phyloP scores from a whole-genome alignment of 208 protist genomes.

The Acanthamoeba healyi region DNA sequence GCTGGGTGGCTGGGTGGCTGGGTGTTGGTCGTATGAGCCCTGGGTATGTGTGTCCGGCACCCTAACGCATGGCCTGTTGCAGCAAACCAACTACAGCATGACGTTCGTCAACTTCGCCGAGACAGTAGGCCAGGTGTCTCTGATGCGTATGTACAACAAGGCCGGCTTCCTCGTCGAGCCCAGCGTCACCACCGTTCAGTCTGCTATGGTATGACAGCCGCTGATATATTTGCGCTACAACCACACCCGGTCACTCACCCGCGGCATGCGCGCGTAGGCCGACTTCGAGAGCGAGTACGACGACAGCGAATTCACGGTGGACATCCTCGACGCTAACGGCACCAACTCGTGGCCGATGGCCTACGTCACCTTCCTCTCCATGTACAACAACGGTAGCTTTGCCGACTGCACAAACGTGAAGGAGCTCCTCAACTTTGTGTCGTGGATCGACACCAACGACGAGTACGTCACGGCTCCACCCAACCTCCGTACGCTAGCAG shows the following conservation, averaged over 20 bases:
- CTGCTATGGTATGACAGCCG: too few species aligned
- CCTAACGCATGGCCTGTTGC: too few species aligned
- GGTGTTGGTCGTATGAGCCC: too few species aligned
- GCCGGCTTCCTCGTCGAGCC: neutral
- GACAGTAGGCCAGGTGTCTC: neutral
- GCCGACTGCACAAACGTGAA: slow-evolving; percentile 14
- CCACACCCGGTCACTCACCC: too few species aligned
- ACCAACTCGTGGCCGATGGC: neutral
- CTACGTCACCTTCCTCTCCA: slow-evolving; percentile 21
- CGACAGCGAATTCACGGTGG: neutral
- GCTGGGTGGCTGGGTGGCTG: too few species aligned
- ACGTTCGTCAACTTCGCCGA: slow-evolving; percentile 20
- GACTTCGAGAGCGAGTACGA: neutral
- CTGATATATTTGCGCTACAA: too few species aligned
- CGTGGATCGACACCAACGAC: too few species aligned
- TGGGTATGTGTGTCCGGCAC: too few species aligned
- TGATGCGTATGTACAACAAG: neutral
- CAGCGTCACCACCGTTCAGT: neutral
- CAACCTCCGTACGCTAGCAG: too few species aligned
- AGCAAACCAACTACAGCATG: slow-evolving; percentile 14
- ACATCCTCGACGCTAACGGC: neutral
- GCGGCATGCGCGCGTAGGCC: neutral
- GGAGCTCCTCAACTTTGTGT: too few species aligned
- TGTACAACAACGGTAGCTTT: neutral
- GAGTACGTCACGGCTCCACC: too few species aligned